Evolutionary conservation across 768 basidiomycete species (phyloP), one percentile per base, ranked within the genome.

Genomic region (Pleurotus cornucopiae): DNA sequence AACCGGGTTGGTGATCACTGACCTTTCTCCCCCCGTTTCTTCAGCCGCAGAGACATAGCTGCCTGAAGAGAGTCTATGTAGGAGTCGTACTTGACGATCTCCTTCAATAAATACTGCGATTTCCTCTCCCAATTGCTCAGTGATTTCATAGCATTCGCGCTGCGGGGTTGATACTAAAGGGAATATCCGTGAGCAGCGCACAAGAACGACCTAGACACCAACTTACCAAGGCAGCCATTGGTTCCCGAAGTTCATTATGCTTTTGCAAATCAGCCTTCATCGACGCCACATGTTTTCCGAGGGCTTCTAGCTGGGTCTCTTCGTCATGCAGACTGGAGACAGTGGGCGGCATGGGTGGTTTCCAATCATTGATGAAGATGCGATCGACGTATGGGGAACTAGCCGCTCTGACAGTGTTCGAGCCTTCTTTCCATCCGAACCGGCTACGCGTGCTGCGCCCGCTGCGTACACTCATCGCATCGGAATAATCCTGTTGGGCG

Each of bases 1-100:
- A 26, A 38, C 51, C 6, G 54, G 49, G 7, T 14, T 14, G 30
- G 21, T 4, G 6, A 21, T n/a, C 4, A 56, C 58, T 23, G 45
- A 76, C 80, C 81, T 69, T 91, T 94, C 71, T 98, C 92, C 26
- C 95, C 95, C 54, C 93, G 83, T 69, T 88, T 92, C 72, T 91
- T 92, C 61, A 96, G 73, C 34, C 94, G 85, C 43, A 96, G 77
- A 6, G 77, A 75, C 86, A 94, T 95, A 38, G 89, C 95, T 3
- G 76, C 72, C 66, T 88, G 83, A 26, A 99, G 78, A 5, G 94
- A 91, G 60, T 96, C 94, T 55, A 96, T 88, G 68, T 99, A 99
- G 13, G 90, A 89, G 53, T 92, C 86, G 70, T 98, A 98, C 69
- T 98, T 98, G 66, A 94, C 91, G 41, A 93, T 91, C 73, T 99